Evolutionary conservation across 441 rosid species (phyloP).

Genomic region (Raphanus hybrid): DNA sequence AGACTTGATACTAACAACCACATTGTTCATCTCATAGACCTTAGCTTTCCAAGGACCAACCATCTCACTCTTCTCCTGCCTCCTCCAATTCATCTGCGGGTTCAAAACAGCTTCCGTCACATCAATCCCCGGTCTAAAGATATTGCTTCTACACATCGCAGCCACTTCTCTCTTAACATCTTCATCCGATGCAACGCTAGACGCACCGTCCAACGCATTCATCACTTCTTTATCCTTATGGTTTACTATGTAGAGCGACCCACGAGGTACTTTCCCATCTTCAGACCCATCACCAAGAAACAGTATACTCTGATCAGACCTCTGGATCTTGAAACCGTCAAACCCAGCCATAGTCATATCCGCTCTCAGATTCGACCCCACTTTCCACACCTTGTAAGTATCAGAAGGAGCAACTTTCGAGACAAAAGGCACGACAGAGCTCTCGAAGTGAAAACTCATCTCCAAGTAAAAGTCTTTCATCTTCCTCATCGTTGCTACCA

Average conservation of each 20-base stretch:
- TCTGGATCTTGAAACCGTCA: constrained; percentile 90
- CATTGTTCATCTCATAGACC: constrained; percentile 97
- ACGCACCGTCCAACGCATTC: constrained; percentile 95
- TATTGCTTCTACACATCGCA: constrained; percentile 89
- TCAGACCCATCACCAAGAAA: constrained; percentile 97
- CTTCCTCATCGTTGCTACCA: constrained; percentile 76
- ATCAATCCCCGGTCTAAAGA: constrained; percentile 96
- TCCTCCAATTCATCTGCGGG: constrained; percentile 93
- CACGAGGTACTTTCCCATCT: constrained; percentile 76
- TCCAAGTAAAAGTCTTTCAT: constrained; percentile 99
- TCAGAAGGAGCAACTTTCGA: constrained; percentile 96
- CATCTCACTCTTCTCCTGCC: constrained; percentile 90
- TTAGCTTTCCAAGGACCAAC: constrained; percentile 93
- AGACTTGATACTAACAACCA: constrained; percentile 91
- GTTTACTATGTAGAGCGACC: constrained; percentile 84
- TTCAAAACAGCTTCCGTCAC: constrained; percentile 87
- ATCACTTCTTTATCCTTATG: constrained; percentile 94
- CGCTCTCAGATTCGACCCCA: constrained; percentile 91
- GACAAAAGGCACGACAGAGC: constrained; percentile 94
- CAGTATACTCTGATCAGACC: constrained; percentile 88
- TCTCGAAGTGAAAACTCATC: constrained; percentile 91
- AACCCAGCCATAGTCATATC: constrained; percentile 99
- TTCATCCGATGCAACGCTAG: constrained; percentile 76
- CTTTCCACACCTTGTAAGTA: constrained; percentile 93
- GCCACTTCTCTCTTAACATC: constrained; percentile 88